These are phyloP conservation scores for Pythium myriotylum DNA, from an alignment of 352 stramenopile genomes.

Conservation along the genomic window DNA sequence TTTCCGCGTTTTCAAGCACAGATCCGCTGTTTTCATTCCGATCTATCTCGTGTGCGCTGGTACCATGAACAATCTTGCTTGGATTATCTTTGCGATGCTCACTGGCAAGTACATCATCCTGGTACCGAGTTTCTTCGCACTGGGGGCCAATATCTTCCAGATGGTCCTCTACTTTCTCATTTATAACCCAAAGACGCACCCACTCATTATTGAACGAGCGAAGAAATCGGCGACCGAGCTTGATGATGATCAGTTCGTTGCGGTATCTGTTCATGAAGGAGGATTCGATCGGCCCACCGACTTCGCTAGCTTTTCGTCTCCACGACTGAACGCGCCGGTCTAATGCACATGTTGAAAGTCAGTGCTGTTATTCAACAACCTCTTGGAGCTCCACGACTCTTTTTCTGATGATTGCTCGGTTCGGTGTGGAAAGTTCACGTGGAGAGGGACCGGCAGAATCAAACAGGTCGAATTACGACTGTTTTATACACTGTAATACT, in stretches of 20 bases:
- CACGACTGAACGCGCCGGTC: no score
- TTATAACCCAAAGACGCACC: slow-evolving; percentile 49
- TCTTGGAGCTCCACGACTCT: no score
- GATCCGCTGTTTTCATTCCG: slow-evolving; percentile 45
- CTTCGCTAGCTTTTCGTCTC: no score
- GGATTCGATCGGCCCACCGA: neutral
- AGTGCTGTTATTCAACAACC: no score
- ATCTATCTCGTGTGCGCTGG: slow-evolving; percentile 51
- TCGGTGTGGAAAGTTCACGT: neutral
- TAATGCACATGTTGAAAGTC: no score
- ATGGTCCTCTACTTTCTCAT: slow-evolving; percentile 46
- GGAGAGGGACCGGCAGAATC: neutral
- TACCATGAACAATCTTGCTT: slow-evolving; percentile 51
- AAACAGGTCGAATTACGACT: neutral
- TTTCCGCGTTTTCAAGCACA: slow-evolving; percentile 45
- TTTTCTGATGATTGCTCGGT: no score
- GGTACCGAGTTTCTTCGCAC: slow-evolving; percentile 9
- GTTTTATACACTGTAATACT: slow-evolving; percentile 4
- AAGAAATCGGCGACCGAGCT: neutral
- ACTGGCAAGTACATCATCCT: slow-evolving; percentile 52
- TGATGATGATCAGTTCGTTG: neutral
- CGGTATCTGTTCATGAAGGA: neutral
- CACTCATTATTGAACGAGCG: slow-evolving; percentile 12
- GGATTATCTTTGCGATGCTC: slow-evolving; percentile 49
- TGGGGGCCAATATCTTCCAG: slow-evolving; percentile 29